Evolutionary conservation across 495 filamentous ascomycete genomes (phyloP).

Genomic region (Aspergillus conjunctus): DNA sequence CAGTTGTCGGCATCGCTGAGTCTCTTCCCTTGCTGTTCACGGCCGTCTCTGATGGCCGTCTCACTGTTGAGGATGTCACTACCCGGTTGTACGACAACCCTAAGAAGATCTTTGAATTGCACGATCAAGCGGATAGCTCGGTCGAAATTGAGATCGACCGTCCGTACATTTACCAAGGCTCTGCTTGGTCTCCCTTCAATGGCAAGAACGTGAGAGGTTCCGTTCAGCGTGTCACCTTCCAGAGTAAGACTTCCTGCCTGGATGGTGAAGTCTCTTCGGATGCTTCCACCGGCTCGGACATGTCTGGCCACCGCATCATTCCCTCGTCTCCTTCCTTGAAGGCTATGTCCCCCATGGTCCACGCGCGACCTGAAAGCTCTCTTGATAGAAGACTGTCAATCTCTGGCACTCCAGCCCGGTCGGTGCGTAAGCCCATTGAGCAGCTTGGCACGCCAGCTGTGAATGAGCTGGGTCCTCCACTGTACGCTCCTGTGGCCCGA

Average conservation of each 20-base stretch:
- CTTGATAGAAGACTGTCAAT: constrained; percentile 48
- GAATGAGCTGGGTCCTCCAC: constrained; percentile 57
- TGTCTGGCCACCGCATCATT: constrained; percentile 69
- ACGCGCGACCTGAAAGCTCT: constrained; percentile 47
- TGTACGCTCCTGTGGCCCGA: constrained; percentile 48
- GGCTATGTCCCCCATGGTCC: constrained; percentile 49
- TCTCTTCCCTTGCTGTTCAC: constrained; percentile 77
- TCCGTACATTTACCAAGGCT: constrained; percentile 59
- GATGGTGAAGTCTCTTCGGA: constrained; percentile 65
- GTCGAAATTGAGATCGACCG: constrained; percentile 77
- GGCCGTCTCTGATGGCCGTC: constrained; percentile 72
- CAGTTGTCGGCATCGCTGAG: constrained; percentile 71
- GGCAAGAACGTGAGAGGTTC: constrained; percentile 71
- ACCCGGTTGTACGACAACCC: constrained; percentile 76
- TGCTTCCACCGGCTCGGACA: constrained; percentile 66
- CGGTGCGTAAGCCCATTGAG: constrained; percentile 36
- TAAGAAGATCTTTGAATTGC: constrained; percentile 83
- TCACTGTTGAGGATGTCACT: constrained; percentile 75
- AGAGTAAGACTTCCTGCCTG: constrained; percentile 73
- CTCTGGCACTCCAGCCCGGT: constrained; percentile 44
- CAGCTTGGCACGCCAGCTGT: constrained; percentile 32
- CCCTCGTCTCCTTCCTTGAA: constrained; percentile 58
- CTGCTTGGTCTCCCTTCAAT: constrained; percentile 73
- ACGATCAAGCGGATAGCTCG: constrained; percentile 74
- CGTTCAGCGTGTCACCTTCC: constrained; percentile 78